These are phyloP conservation scores for peach (Prunus persica) DNA, from an alignment of 306 rosid species.

Conservation along the genomic window Prunus_persica_NCBIv2 NC_034010.1:29407501-29408000, in stretches of 20 bases:
- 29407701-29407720: neutral
- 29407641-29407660: constrained; percentile 28
- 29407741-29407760: constrained; percentile 17
- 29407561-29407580: constrained; percentile 42
- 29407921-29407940: constrained; percentile 72
- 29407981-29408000: neutral
- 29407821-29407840: neutral
- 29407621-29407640: constrained; percentile 25
- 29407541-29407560: constrained; percentile 49
- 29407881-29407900: constrained; percentile 60
- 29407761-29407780: constrained; percentile 14
- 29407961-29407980: constrained; percentile 30
- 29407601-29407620: constrained; percentile 40
- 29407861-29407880: constrained; percentile 68
- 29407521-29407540: constrained; percentile 14
- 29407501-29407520: neutral
- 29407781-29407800: constrained; percentile 19
- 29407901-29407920: constrained; percentile 75
- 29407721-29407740: neutral
- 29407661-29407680: constrained; percentile 41
- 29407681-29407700: constrained; percentile 6
- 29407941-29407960: constrained; percentile 58
- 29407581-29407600: constrained; percentile 64
- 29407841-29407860: constrained; percentile 47
- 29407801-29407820: constrained; percentile 8